phyloP scores from a whole-genome alignment of 2,329 filamentous ascomycete species.

The Triangularia setosa region DNA sequence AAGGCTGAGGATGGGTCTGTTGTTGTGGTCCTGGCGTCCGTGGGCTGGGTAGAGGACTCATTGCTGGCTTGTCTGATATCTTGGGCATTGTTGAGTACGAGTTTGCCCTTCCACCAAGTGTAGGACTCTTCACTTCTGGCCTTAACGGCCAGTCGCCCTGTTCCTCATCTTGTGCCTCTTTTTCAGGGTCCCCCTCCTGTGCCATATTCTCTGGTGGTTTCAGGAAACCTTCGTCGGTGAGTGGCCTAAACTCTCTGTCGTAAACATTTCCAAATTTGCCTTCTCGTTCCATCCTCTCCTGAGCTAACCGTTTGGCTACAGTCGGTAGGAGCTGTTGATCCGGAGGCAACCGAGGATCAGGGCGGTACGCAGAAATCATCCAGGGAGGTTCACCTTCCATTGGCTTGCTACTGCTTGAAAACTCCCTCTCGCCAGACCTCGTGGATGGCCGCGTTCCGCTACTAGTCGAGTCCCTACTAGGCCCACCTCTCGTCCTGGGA shows the following conservation, averaged over 20 bases:
- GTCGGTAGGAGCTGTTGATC: conserved; percentile 95
- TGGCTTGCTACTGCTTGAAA: conserved; percentile 50
- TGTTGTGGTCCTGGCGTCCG: conserved; percentile 37
- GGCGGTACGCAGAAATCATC: conserved; percentile 92
- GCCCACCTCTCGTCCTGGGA: conserved; percentile 60
- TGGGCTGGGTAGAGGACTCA: conserved; percentile 43
- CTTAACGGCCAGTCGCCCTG: conserved; percentile 56
- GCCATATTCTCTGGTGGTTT: conserved; percentile 39
- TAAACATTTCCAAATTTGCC: conserved; percentile 82
- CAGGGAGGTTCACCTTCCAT: conserved; percentile 95
- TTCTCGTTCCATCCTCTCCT: conserved; percentile 93
- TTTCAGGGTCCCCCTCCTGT: conserved; percentile 26
- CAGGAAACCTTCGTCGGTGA: conserved; percentile 62
- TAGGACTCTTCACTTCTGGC: conserved; percentile 46
- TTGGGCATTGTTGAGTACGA: conserved; percentile 63
- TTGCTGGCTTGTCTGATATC: conserved; percentile 45
- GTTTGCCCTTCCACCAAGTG: conserved; percentile 42
- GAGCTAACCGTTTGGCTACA: conserved; percentile 83
- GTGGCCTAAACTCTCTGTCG: conserved; percentile 79
- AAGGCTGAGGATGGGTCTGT: conserved; percentile 30
- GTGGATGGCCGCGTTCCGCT: conserved; percentile 58
- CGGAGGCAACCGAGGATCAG: conserved; percentile 86
- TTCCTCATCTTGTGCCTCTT: conserved; percentile 31
- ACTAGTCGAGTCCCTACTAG: conserved; percentile 44
- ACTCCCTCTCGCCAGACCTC: conserved; percentile 56